phyloP scores from a whole-genome alignment of 495 filamentous ascomycete species.

The Geoglossum glabrum region DNA sequence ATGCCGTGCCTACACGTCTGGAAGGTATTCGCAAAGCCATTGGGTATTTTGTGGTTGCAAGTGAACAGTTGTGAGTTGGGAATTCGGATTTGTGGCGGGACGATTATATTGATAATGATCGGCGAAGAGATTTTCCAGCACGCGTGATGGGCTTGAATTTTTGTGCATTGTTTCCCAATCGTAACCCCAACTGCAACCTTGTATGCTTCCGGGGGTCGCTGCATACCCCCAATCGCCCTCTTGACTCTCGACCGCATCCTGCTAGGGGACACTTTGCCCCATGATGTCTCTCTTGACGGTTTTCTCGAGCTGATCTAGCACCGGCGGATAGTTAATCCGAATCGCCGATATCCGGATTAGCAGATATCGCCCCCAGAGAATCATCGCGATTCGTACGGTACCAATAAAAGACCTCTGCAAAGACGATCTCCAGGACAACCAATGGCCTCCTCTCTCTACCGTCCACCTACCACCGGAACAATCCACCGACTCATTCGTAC shows the following conservation, averaged over 20 bases:
- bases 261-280: no score
- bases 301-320: no score
- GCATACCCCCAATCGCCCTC: neutral
- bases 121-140: neutral
- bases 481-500: no score
- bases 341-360: no score
- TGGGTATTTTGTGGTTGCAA: neutral
- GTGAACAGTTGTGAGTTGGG: neutral
- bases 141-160: neutral
- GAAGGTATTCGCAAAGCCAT: conserved; percentile 4
- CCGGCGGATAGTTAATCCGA: no score
- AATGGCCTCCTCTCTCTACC: neutral
- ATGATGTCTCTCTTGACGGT: no score
- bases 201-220: neutral
- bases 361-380: no score
- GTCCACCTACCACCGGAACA: neutral
- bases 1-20: neutral
- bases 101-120: neutral
- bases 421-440: no score
- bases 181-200: neutral
- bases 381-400: no score
- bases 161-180: no score
- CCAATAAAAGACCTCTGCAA: no score
- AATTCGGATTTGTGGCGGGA: neutral
- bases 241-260: neutral